These are phyloP conservation scores for Boletellus emodensis DNA, from an alignment of 768 basidiomycete species.

Conservation along the genomic window DNA sequence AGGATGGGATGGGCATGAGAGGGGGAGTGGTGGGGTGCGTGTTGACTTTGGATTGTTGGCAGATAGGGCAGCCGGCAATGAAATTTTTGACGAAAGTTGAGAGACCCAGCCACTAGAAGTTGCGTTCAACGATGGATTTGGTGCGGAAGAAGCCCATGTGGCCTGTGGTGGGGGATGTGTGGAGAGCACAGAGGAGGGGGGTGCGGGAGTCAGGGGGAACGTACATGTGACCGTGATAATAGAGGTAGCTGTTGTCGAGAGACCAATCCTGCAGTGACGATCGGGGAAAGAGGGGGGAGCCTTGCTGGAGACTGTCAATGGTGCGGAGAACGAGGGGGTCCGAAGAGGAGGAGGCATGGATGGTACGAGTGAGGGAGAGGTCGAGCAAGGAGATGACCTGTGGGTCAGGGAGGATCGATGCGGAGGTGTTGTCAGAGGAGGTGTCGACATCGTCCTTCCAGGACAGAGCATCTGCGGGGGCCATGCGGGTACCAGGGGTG, in stretches of 20 bases:
- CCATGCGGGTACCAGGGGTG: neutral
- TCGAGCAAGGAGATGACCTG: too few species aligned
- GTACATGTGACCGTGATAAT: neutral
- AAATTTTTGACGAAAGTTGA: neutral
- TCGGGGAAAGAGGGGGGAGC: neutral
- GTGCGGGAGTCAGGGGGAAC: neutral
- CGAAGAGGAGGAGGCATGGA: neutral
- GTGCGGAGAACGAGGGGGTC: neutral
- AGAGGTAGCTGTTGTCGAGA: neutral
- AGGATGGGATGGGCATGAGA: neutral
- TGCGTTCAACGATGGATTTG: neutral
- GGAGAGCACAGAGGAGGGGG: neutral
- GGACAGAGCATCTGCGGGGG: neutral
- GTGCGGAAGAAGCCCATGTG: neutral
- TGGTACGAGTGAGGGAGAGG: too few species aligned
- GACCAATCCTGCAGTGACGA: neutral
- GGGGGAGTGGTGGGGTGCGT: neutral
- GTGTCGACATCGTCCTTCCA: neutral
- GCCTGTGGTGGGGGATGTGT: neutral
- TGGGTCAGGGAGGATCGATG: neutral
- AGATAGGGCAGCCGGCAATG: neutral
- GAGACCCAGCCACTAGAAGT: neutral
- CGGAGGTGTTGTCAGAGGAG: neutral
- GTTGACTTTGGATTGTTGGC: neutral
- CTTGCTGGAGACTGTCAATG: neutral